Percentiles rank a stretch among this genome's conserved stretches.
These are phyloP conservation scores for Aspergillus sp. DNA, from an alignment of 2,329 filamentous ascomycete genomes.

Conservation along the genomic window DNA sequence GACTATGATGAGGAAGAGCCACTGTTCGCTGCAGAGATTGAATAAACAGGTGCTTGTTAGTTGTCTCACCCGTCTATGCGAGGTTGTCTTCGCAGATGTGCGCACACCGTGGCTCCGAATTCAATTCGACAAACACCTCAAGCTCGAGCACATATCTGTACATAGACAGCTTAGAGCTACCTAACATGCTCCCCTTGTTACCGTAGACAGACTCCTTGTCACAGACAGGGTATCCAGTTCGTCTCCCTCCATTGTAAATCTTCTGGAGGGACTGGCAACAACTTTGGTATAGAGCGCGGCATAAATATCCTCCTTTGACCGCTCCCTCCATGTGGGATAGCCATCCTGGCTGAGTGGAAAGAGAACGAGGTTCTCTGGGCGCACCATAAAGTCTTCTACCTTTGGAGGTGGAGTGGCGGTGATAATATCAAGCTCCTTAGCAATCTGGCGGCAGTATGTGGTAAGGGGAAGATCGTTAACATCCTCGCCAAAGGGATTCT, in stretches of 20 bases:
- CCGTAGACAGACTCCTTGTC: background rate
- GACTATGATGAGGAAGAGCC: too few relatives aligned
- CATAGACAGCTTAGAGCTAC: background rate
- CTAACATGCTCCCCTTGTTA: background rate
- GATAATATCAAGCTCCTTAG: constrained; percentile 72
- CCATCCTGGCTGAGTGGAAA: constrained; percentile 44
- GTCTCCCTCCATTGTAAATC: background rate
- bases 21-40: too few relatives aligned
- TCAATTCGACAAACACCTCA: background rate
- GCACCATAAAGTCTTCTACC: constrained; percentile 48
- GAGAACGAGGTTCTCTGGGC: constrained; percentile 37
- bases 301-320: constrained; percentile 48
- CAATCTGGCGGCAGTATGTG: constrained; percentile 71
- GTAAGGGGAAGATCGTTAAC: constrained; percentile 81
- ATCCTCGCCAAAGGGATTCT: constrained; percentile 81
- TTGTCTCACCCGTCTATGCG: too few relatives aligned
- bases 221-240: background rate
- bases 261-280: constrained; percentile 15
- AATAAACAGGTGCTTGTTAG: too few relatives aligned
- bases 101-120: too few relatives aligned
- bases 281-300: constrained; percentile 40
- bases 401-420: constrained; percentile 57
- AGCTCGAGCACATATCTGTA: background rate
- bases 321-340: constrained; percentile 50
- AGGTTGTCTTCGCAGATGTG: too few relatives aligned